phyloP scores from a whole-genome alignment of 768 basidiomycete genomes.

The Termitomyces sp. region DNA sequence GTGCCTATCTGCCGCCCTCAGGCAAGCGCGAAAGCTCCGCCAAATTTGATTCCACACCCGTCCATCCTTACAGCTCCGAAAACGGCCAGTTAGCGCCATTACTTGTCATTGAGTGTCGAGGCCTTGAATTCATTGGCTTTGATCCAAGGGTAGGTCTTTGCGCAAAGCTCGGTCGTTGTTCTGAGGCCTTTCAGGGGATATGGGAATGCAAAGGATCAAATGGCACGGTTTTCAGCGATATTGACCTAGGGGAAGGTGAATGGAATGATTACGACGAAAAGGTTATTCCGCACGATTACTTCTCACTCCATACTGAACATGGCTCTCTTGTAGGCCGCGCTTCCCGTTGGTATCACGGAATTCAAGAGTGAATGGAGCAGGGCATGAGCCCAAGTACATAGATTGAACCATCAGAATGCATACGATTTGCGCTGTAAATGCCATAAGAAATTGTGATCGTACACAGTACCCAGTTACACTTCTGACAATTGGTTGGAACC shows the following conservation, averaged over 20 bases:
- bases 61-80: conserved; percentile 53
- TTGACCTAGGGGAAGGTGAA: conserved; percentile 60
- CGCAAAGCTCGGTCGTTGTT: not conserved
- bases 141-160: conserved; percentile 53
- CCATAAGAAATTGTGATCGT: too few species aligned
- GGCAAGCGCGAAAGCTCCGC: conserved; percentile 79
- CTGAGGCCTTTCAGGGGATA: conserved; percentile 42
- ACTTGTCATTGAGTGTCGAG: conserved; percentile 76
- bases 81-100: conserved; percentile 60
- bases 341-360: conserved; percentile 67
- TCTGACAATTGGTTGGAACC: too few species aligned
- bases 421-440: too few species aligned
- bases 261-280: conserved; percentile 95
- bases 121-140: conserved; percentile 77
- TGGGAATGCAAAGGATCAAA: conserved; percentile 72
- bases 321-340: conserved; percentile 33
- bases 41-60: conserved; percentile 56
- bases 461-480: too few species aligned
- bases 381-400: conserved; percentile 36
- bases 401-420: not conserved
- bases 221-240: conserved; percentile 53
- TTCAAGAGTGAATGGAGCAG: conserved; percentile 63
- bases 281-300: conserved; percentile 30
- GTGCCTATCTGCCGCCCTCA: conserved; percentile 11
- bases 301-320: conserved; percentile 1